phyloP scores from a whole-genome alignment of 2,329 filamentous ascomycete species.

The Cladosporium phlei region DNA sequence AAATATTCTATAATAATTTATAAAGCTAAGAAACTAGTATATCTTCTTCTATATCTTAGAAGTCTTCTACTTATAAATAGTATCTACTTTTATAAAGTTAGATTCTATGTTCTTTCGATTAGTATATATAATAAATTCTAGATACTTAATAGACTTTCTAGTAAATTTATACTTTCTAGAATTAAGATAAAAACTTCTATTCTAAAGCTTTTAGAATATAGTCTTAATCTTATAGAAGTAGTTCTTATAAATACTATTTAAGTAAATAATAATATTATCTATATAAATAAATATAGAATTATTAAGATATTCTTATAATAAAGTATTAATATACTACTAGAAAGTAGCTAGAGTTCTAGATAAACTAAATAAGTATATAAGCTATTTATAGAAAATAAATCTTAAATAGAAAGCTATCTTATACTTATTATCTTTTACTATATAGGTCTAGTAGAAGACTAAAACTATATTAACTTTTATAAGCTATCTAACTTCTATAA shows the following conservation, averaged over 20 bases:
- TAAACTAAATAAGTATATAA: conserved; percentile 29
- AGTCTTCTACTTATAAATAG: background rate
- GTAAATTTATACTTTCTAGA: conserved; percentile 27
- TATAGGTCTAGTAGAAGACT: conserved; percentile 32
- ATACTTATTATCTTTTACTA: conserved; percentile 31
- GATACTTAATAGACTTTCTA: conserved; percentile 25
- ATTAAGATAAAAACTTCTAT: conserved; percentile 13
- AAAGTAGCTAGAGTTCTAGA: conserved; percentile 11
- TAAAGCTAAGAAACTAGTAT: no score
- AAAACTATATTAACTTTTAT: conserved; percentile 33
- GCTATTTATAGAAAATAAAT: conserved; percentile 33
- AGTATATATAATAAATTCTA: conserved; percentile 8
- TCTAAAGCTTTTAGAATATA: background rate
- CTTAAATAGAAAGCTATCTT: conserved; percentile 33
- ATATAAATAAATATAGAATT: conserved; percentile 23
- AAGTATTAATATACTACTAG: conserved; percentile 21
- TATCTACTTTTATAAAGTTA: conserved; percentile 8
- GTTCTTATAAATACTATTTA: conserved; percentile 5
- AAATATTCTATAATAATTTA: no score
- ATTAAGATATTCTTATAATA: conserved; percentile 21
- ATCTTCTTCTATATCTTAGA: no score
- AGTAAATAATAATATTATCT: conserved; percentile 26
- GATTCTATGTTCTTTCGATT: background rate
- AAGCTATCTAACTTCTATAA: conserved; percentile 26
- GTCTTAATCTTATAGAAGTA: conserved; percentile 1